Evolutionary conservation across 805 yeast genomes (phyloP).

Genomic region (Metschnikowia kofuensis): DNA sequence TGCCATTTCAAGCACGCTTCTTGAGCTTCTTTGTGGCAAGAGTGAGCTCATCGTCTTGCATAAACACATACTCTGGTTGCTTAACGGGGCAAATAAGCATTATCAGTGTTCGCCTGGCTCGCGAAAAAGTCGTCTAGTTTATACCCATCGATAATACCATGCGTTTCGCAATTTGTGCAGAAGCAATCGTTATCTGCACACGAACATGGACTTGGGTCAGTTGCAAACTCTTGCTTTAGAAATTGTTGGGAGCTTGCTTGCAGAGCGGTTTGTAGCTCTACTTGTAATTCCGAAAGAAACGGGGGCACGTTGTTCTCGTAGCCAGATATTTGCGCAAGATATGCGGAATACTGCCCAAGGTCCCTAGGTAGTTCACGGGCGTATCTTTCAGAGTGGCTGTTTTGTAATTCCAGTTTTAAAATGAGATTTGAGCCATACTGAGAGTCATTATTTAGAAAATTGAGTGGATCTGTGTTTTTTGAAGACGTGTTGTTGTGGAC

Average conservation of each 20-base stretch:
- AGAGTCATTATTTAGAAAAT: conserved; percentile 10
- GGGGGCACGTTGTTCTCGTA: background rate
- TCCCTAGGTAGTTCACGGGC: conserved; percentile 8
- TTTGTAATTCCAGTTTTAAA: conserved; percentile 7
- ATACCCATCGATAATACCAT: conserved; percentile 43
- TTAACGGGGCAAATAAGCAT: background rate
- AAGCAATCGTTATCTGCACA: conserved; percentile 18
- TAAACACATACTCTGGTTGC: background rate
- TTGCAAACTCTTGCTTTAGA: background rate
- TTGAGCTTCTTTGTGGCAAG: background rate
- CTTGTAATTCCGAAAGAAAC: conserved; percentile 4
- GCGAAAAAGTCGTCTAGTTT: conserved; percentile 38
- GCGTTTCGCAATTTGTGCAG: conserved; percentile 43
- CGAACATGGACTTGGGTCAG: conserved; percentile 10
- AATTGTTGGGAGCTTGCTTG: conserved; percentile 1
- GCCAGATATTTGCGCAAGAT: conserved; percentile 1
- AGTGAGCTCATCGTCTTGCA: background rate
- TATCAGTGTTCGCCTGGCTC: background rate
- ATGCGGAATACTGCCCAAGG: background rate
- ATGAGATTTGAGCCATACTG: conserved; percentile 14
- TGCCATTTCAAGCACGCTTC: background rate
- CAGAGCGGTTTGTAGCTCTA: conserved; percentile 7
- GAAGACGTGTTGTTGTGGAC: conserved; percentile 25
- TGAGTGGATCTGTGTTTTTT: conserved; percentile 8
- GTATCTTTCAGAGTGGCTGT: background rate